Evolutionary conservation across 148 eudicot species (phyloP).

Genomic region (Diospyros lotus): DNA sequence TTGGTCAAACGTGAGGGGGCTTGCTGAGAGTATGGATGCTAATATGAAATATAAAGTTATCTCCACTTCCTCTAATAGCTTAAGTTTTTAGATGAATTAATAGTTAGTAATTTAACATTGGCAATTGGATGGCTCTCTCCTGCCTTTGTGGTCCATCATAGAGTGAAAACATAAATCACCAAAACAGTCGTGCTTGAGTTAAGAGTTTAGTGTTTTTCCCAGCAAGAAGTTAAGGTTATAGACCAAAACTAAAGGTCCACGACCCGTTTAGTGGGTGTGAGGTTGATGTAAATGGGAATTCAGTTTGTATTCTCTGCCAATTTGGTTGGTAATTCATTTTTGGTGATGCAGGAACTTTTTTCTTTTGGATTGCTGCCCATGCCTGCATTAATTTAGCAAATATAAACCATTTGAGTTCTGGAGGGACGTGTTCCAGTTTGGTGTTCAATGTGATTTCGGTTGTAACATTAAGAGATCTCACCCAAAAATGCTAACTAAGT

Average conservation of each 20-base stretch:
- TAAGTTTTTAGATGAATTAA: too few relatives aligned
- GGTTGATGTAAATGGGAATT: neutral
- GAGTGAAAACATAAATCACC: neutral
- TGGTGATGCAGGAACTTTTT: neutral
- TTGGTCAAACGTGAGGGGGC: too few relatives aligned
- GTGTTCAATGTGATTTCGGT: neutral
- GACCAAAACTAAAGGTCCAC: neutral
- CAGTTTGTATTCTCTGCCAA: neutral
- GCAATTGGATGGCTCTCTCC: neutral
- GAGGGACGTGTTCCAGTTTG: neutral
- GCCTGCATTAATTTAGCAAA: neutral
- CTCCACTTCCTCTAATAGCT: neutral
- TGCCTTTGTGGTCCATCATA: neutral
- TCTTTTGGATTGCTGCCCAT: neutral
- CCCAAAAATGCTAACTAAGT: too few relatives aligned
- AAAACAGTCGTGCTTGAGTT: neutral
- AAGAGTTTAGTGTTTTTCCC: neutral
- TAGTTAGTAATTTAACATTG: neutral
- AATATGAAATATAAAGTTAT: neutral
- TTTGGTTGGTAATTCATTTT: slow-evolving; percentile 5
- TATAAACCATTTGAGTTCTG: neutral
- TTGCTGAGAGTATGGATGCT: too few relatives aligned
- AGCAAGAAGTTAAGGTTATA: neutral
- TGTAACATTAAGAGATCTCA: too few relatives aligned
- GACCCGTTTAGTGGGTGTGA: neutral